phyloP scores from a whole-genome alignment of 2,329 filamentous ascomycete genomes.

The Metarhizium album region DNA sequence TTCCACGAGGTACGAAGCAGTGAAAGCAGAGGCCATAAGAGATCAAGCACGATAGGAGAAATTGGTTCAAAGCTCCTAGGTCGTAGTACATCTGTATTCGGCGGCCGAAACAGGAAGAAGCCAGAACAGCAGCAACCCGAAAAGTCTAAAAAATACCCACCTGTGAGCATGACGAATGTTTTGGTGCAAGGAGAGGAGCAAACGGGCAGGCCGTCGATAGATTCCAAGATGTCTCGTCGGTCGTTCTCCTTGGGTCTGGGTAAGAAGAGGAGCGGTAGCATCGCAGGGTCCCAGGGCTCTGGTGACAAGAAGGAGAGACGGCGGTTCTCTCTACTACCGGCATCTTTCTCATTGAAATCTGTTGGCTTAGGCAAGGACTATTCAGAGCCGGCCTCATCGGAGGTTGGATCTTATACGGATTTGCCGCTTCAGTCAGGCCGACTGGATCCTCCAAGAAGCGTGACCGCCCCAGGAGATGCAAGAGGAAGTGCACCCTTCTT shows the following conservation, averaged over 20 bases:
- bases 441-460: conserved; percentile 18
- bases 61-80: conserved; percentile 79
- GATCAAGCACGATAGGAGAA: conserved; percentile 67
- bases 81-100: conserved; percentile 71
- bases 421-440: conserved; percentile 39
- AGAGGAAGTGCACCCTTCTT: conserved; percentile 26
- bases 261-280: conserved; percentile 61
- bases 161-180: conserved; percentile 77
- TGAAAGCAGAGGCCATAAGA: conserved; percentile 48
- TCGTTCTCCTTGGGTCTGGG: conserved; percentile 60
- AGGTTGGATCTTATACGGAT: conserved; percentile 40
- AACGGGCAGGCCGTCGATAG: conserved; percentile 49
- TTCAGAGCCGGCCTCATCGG: conserved; percentile 24
- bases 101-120: conserved; percentile 45
- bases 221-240: conserved; percentile 54
- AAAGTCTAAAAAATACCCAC: conserved; percentile 67
- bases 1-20: conserved; percentile 41
- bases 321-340: conserved; percentile 61
- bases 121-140: conserved; percentile 38
- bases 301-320: conserved; percentile 48
- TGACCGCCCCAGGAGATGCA: conserved; percentile 25
- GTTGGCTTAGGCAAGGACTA: conserved; percentile 50
- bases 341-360: conserved; percentile 52
- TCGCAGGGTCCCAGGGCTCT: conserved; percentile 44
- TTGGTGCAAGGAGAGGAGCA: conserved; percentile 48